Evolutionary conservation across 345 rosid species (phyloP).

Genomic region (Erucastrum elatum): DNA sequence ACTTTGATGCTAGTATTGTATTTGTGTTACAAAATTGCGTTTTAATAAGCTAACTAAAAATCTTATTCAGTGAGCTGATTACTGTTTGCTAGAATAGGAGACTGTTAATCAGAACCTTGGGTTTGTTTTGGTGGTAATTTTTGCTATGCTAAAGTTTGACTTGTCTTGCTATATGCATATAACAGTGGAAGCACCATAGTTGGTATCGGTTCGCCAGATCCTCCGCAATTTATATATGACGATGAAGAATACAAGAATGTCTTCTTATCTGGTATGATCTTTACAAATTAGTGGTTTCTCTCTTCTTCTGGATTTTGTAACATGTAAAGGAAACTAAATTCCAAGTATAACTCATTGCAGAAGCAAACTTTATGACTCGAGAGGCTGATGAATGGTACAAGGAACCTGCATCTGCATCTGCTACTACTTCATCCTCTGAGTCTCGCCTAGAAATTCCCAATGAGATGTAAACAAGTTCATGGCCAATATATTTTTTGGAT

Average conservation of each 20-base stretch:
- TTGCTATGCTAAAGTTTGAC: neutral
- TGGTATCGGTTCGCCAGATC: slow-evolving; percentile 92
- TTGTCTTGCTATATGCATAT: slow-evolving; percentile 17
- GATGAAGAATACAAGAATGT: slow-evolving; percentile 79
- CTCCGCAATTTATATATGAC: slow-evolving; percentile 80
- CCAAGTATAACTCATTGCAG: slow-evolving; percentile 46
- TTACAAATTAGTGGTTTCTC: neutral
- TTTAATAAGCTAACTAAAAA: neutral
- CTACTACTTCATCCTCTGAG: slow-evolving; percentile 36
- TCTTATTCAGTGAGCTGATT: neutral
- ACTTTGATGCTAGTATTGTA: neutral
- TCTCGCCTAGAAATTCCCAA: slow-evolving; percentile 28
- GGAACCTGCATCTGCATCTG: slow-evolving; percentile 58
- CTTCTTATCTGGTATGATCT: slow-evolving; percentile 73
- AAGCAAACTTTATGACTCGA: slow-evolving; percentile 78
- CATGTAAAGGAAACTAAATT: neutral
- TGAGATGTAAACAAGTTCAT: slow-evolving; percentile 22
- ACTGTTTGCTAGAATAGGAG: neutral
- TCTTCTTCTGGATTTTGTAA: neutral
- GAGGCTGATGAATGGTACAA: slow-evolving; percentile 78
- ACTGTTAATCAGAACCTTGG: neutral
- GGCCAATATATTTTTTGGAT: neutral
- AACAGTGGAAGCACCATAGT: slow-evolving; percentile 93
- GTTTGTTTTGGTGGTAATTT: neutral
- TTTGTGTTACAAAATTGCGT: neutral